Conservation (phyloP, 768 basidiomycete species). For the Dendrothele bispora region DNA sequence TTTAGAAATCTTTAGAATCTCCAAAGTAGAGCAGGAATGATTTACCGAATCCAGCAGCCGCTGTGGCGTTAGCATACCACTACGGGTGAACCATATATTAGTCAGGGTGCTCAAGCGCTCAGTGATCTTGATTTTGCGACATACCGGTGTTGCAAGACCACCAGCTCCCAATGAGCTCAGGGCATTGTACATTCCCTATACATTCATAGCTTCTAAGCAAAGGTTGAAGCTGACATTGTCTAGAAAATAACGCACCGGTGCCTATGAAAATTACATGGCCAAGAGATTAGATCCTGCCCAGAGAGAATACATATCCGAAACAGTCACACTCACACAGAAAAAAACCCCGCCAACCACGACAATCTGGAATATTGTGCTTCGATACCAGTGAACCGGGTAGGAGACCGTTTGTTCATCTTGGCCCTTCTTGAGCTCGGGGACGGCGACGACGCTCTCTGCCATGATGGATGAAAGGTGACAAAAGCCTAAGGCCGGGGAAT, state of each 20-base stretch:
- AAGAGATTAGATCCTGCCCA: too few relatives aligned
- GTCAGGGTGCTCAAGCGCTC: too few relatives aligned
- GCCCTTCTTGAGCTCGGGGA: constrained; percentile 12
- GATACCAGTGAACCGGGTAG: constrained; percentile 29
- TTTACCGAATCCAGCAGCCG: constrained; percentile 29
- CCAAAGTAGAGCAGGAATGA: neutral
- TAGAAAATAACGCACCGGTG: constrained; percentile 19
- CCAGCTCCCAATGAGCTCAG: constrained; percentile 29
- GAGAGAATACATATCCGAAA: neutral
- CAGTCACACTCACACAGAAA: constrained; percentile 21
- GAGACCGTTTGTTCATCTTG: neutral
- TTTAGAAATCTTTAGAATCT: neutral
- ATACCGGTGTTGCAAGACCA: constrained; percentile 27
- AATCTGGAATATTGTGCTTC: constrained; percentile 29
- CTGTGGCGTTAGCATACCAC: constrained; percentile 27
- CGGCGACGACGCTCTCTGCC: constrained; percentile 1
- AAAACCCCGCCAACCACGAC: constrained; percentile 32
- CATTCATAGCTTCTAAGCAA: too few relatives aligned
- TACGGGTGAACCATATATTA: too few relatives aligned
- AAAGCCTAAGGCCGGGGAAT: neutral
- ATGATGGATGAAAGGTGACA: neutral
- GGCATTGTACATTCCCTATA: constrained; percentile 32
- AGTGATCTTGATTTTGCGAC: neutral
- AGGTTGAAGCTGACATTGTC: neutral
- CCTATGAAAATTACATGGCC: constrained; percentile 19